Base-by-base conservation (phyloP, 2,329 filamentous ascomycete genomes). In the Penicillium sp. region DNA sequence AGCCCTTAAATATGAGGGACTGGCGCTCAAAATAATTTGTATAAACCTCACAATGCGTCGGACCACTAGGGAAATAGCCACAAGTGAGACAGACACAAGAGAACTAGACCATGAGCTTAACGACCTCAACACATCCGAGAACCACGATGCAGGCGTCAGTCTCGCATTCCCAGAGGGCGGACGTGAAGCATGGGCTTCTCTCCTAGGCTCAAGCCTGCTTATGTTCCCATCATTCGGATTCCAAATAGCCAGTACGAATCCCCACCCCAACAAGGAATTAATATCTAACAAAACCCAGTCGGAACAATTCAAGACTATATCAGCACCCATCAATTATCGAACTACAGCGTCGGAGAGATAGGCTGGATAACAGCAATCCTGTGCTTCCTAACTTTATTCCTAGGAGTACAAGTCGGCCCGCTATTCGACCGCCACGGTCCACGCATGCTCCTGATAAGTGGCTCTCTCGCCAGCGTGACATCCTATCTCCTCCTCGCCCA, bases 351-450 rank as follows among this genome's bases (percentile, higher is more conserved):
- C 3, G 68, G 77, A 3, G 75, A 82, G 41, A 73, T 83, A 0
- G 80, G 79, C 21, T 83, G 80, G 80, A 82, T 82, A 52, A 75
- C 76, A 1, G 77, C 79, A 1, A 59, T 81, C 4, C 76, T 80
- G 33, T 73, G 77, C 5, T 81, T 80, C 46, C 61, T 82, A 1
- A 72, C 75, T 0, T 65, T 82, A 0, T 72, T 79, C 14, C 69
- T 80, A 2, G 79, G 77, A 5, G 75, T 82, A 5, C 79, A 80
- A 62, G 73, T 80, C 8, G 80, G 80, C 0, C 80, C 80, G 1
- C 56, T 82, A 3, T 79, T 82, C 55, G 80, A 82, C 55, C 71
- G 72, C 0, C 78, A 81, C 39, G 81, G 80, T 0, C 77, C 80
- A 0, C 70, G 73, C 6, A 56, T 74, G 24, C 68, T 82, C 14